Conservation (phyloP, 2,329 filamentous ascomycete species). For the Epicoccum sorghinum region DNA sequence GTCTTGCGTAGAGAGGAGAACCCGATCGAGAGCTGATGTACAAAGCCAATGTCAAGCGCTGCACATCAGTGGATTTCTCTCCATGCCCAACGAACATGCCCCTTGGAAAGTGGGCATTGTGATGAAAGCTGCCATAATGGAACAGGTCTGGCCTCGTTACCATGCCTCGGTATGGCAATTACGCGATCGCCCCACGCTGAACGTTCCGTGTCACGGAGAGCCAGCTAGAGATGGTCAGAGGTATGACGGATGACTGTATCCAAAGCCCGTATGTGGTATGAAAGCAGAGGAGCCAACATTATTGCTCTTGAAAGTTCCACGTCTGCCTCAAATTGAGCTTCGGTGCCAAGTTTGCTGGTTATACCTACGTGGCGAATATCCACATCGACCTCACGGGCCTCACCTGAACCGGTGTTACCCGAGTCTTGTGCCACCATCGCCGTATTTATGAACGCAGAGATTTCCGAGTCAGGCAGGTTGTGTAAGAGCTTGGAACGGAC, state of each 20-base stretch:
- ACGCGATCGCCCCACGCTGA: neutral
- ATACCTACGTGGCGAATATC: slow-evolving; percentile 15
- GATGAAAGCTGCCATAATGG: slow-evolving; percentile 7
- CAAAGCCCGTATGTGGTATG: neutral
- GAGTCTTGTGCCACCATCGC: neutral
- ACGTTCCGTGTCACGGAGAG: neutral
- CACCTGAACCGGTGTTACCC: neutral
- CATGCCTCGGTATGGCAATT: slow-evolving; percentile 2
- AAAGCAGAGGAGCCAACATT: neutral
- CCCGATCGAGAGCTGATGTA: slow-evolving; percentile 10
- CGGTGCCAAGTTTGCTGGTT: slow-evolving; percentile 2
- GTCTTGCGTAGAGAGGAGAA: slow-evolving; percentile 8
- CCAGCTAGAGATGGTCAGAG: neutral
- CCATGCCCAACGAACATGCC: neutral
- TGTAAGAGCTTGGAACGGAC: slow-evolving; percentile 9
- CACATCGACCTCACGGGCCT: neutral
- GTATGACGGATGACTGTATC: neutral
- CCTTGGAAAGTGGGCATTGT: slow-evolving; percentile 1
- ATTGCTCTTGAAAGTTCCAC: neutral
- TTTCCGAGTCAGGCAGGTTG: slow-evolving; percentile 6
- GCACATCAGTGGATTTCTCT: slow-evolving; percentile 8
- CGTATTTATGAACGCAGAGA: neutral
- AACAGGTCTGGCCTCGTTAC: neutral
- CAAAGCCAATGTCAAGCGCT: slow-evolving; percentile 13
- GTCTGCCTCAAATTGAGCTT: neutral